Evolutionary conservation across 164 flowering plant genomes (phyloP), one percentile per base, ranked within the genome.

Genomic region (Annona cherimola): DNA sequence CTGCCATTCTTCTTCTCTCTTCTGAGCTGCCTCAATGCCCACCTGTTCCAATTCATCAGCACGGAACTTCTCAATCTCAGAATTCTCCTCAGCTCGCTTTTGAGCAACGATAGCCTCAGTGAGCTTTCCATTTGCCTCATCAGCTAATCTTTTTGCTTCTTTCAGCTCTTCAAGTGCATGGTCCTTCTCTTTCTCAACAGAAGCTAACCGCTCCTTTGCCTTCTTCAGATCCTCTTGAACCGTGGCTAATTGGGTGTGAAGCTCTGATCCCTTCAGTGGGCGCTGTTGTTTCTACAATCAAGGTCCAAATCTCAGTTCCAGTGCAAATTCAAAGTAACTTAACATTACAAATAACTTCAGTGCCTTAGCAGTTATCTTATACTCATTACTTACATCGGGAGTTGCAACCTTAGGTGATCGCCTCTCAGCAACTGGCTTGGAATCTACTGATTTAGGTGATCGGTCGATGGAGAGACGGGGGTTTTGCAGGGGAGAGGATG

Each of bases 1-100:
- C 81, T 81, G 73, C 97, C 94, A 87, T 75, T 87, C 91, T 20
- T 86, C 92, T 73, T 94, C 92, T 74, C 80, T 90, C 80, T 84
- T 89, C 71, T 90, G 90, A 64, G 90, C 79, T 11, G 89, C 85
- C 76, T 92, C 99, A 72, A 94, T 89, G 42, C 89, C 92, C 0
- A 84, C 89, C 74, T 92, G 97, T 74, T 94, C 97, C 86, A 90
- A 68, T 74, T 94, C 99, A 63, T 86, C 85, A 19, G 99, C 92
- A 14, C 97, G 88, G 76, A 94, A 94, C 78, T 89, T 94, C 78
- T 92, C 98, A 57, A 94, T 90, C 83, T 94, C 99, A n/a, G 89
- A 85, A 77, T 73, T 76, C 75, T 94, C 98, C 75, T 94, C 97
- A 0, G 97, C 97, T 73, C 85, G 79, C 79, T 94, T 94, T 72